Conservation (phyloP, 2,329 filamentous ascomycete species). For the Fulvia fulva region DNA sequence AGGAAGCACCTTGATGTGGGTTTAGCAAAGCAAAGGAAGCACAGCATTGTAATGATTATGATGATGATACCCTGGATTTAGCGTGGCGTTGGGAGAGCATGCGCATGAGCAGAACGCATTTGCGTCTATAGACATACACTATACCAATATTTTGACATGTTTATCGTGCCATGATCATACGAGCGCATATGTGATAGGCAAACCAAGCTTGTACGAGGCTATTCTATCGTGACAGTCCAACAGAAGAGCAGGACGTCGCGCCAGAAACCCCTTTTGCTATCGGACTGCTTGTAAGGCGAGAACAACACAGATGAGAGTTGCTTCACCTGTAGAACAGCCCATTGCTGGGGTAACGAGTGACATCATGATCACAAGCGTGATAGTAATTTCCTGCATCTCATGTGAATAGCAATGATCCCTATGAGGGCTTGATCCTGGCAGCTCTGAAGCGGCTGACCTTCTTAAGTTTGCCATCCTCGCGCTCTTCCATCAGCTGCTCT, state of each 20-base stretch:
- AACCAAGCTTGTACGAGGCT: slow-evolving; percentile 8
- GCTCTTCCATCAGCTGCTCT: slow-evolving; percentile 55
- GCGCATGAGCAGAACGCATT: neutral
- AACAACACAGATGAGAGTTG: slow-evolving; percentile 7
- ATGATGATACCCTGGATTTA: slow-evolving; percentile 18
- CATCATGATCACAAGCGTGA: neutral
- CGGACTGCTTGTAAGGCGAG: slow-evolving; percentile 17
- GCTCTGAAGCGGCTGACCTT: slow-evolving; percentile 39
- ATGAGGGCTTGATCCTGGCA: slow-evolving; percentile 29
- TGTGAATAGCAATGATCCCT: neutral
- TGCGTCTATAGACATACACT: neutral
- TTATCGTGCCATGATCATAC: neutral
- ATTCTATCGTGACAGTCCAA: slow-evolving; percentile 14
- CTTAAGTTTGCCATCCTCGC: slow-evolving; percentile 35
- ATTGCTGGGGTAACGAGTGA: neutral
- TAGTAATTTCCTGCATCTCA: neutral
- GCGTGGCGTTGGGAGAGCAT: slow-evolving; percentile 5
- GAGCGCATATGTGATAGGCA: neutral
- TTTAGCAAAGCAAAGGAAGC: neutral
- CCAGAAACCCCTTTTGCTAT: slow-evolving; percentile 21
- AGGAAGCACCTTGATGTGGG: slow-evolving; percentile 37
- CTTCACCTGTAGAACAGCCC: slow-evolving; percentile 15
- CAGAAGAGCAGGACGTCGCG: slow-evolving; percentile 7
- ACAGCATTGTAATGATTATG: slow-evolving; percentile 3
- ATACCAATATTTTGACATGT: neutral